These are phyloP conservation scores for sweet orange (Citrus sinensis) DNA, from an alignment of 345 rosid genomes.

Conservation along the genomic window DNA sequence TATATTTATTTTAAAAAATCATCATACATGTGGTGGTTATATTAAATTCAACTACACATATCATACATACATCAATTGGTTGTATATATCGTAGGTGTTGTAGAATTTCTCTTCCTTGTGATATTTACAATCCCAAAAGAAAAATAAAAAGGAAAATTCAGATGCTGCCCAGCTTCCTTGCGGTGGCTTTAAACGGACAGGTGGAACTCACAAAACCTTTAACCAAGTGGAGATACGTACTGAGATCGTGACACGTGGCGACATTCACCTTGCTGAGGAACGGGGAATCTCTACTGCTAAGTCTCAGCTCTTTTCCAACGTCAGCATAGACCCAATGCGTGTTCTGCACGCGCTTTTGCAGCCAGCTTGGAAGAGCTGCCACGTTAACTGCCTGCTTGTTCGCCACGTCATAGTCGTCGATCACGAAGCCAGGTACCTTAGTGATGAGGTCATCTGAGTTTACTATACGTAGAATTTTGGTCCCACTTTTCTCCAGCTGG, in stretches of 20 bases:
- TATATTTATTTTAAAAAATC: too few species aligned
- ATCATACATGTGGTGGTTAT: accelerated
- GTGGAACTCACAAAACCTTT: conserved; percentile 45
- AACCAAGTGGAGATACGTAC: conserved; percentile 50
- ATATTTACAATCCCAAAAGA: background rate
- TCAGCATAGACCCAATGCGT: conserved; percentile 53
- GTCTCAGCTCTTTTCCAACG: conserved; percentile 48
- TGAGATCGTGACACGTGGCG: conserved; percentile 58
- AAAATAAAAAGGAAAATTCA: background rate
- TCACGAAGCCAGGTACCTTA: conserved; percentile 56
- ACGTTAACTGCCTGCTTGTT: background rate
- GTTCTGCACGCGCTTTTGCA: conserved; percentile 35
- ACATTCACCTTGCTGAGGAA: conserved; percentile 24
- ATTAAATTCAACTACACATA: too few species aligned
- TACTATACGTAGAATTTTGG: conserved; percentile 52
- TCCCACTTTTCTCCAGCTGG: conserved; percentile 46
- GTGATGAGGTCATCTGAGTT: conserved; percentile 63
- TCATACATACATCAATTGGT: too few species aligned
- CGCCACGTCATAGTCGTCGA: conserved; percentile 19
- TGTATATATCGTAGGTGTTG: too few species aligned
- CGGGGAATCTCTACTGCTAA: conserved; percentile 48
- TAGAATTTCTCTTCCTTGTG: too few species aligned
- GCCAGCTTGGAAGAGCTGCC: conserved; percentile 38
- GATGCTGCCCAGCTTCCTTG: conserved; percentile 11
- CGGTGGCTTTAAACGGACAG: conserved; percentile 44